Evolutionary conservation across 257 asterid species (phyloP), one percentile per base, ranked within the genome.

Genomic region (Fraxinus quadrangulata): DNA sequence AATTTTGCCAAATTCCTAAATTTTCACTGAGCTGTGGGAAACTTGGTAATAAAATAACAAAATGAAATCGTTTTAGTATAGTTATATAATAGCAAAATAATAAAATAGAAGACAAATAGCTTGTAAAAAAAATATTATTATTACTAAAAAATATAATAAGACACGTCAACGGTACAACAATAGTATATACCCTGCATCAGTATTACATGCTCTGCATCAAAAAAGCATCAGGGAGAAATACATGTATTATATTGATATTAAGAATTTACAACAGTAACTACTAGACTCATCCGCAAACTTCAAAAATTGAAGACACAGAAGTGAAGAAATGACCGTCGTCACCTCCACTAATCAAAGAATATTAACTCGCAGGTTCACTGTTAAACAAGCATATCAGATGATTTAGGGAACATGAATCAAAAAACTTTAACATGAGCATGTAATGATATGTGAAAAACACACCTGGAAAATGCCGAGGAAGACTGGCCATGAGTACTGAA

Each of bases 391-490:
- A 9, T 74, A 51, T 33, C 33, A 6, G 12, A 75, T 36, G 36
- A 42, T 72, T 67, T 70, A 31, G 56, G 47, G 63, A 61, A 73
- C 79, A 34, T 75, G 67, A 77, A 71, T 34, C 59, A 40, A 21
- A 71, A 31, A 42, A 74, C 51, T 74, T 70, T 31, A 36, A 75
- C 47, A 63, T 30, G 66, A 67, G 68, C 71, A 72, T 74, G 70
- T 74, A 54, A 26, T 21, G 19, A 72, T 68, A 71, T 81, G 78
- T 31, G 30, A 65, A 77, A 47, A 70, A 78, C 75, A 65, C 87
- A 93, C 99, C 98, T 19, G 97, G 94, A 82, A 96, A 96, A 82
- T 90, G 92, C 77, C 88, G 88, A 67, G 97, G 99, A 81, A 96
- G 92, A 86, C 92, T 90, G 82, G 93, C 90, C 98, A 96, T 84